phyloP scores from a whole-genome alignment of 2,329 filamentous ascomycete genomes.

The Geosmithia morbida region DNA sequence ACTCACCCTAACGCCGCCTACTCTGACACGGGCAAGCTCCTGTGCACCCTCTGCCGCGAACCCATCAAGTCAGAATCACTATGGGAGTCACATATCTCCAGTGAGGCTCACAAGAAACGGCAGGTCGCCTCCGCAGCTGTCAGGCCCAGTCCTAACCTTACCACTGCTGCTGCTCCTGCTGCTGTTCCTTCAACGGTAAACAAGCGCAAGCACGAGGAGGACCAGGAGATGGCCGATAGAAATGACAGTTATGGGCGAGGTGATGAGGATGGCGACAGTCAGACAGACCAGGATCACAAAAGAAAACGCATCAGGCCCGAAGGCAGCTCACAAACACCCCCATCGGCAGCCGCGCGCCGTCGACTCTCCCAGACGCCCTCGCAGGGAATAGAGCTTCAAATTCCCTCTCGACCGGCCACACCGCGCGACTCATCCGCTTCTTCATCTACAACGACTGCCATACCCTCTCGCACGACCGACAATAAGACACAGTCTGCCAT shows the following conservation, averaged over 20 bases:
- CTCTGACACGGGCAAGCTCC: constrained; percentile 50
- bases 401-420: constrained; percentile 49
- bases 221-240: constrained; percentile 12
- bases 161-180: neutral
- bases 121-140: constrained; percentile 3
- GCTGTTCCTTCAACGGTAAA: constrained; percentile 2
- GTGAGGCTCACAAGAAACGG: constrained; percentile 22
- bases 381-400: constrained; percentile 44
- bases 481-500: constrained; percentile 12
- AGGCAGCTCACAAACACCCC: constrained; percentile 10
- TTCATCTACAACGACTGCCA: constrained; percentile 14
- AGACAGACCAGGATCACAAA: constrained; percentile 11
- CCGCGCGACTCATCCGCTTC: constrained; percentile 31
- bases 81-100: constrained; percentile 49
- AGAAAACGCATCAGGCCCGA: constrained; percentile 12
- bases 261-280: constrained; percentile 15
- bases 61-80: constrained; percentile 49
- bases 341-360: constrained; percentile 16
- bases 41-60: constrained; percentile 53
- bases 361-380: constrained; percentile 33
- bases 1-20: constrained; percentile 56
- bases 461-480: constrained; percentile 11
- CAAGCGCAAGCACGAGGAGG: constrained; percentile 20
- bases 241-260: constrained; percentile 10
- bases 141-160: neutral